phyloP scores from a whole-genome alignment of 2,329 filamentous ascomycete species.

The Chrysosporium keratinophilum region DNA sequence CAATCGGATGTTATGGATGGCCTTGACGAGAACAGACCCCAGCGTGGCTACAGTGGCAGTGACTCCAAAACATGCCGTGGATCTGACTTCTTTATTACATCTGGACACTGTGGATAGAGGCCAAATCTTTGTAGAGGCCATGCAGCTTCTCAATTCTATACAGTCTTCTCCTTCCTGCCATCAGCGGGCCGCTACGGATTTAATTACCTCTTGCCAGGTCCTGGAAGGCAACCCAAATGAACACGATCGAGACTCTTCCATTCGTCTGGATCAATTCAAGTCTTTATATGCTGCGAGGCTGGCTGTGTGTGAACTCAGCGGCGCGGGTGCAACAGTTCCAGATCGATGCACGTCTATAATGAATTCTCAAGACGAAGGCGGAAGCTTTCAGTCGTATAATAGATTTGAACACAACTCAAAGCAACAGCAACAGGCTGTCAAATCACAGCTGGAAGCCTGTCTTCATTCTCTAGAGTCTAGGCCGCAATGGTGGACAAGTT shows the following conservation, averaged over 20 bases:
- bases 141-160: constrained; percentile 37
- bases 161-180: constrained; percentile 43
- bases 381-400: constrained; percentile 11
- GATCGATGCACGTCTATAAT: constrained; percentile 42
- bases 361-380: constrained; percentile 17
- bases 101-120: constrained; percentile 22
- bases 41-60: background rate
- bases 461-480: constrained; percentile 44
- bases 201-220: constrained; percentile 46
- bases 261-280: constrained; percentile 37
- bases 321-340: constrained; percentile 43
- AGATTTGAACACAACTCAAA: background rate
- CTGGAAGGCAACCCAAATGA: constrained; percentile 31
- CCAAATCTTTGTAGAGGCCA: constrained; percentile 33
- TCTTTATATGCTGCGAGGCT: constrained; percentile 53
- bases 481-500: constrained; percentile 54
- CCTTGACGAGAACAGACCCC: constrained; percentile 8
- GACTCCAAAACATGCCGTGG: constrained; percentile 17
- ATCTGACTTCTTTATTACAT: constrained; percentile 24
- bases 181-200: constrained; percentile 41
- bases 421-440: background rate
- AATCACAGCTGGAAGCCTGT: constrained; percentile 39
- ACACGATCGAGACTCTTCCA: constrained; percentile 20
- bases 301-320: constrained; percentile 52
- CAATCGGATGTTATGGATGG: background rate